Conservation (phyloP, 208 protist genomes). For the Trichomonas tenax region DNA sequence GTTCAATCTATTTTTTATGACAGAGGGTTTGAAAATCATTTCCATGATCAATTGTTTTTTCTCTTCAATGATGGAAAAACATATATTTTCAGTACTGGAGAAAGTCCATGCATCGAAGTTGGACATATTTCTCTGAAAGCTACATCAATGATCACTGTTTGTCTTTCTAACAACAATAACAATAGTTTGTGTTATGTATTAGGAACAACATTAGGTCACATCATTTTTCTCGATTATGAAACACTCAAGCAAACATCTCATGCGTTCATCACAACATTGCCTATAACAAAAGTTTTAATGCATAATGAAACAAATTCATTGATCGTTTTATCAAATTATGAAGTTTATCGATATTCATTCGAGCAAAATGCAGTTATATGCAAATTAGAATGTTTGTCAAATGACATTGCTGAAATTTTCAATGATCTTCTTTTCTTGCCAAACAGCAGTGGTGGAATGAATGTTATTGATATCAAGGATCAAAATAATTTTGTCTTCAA, state of each 20-base stretch:
- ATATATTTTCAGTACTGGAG: not conserved
- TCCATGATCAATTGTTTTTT: not conserved
- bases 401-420: not conserved
- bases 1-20: not conserved
- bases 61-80: not conserved
- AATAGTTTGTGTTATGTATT: not conserved
- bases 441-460: not conserved
- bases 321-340: not conserved
- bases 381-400: not conserved
- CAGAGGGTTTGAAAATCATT: not conserved
- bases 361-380: not conserved
- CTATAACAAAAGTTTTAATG: not conserved
- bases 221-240: not conserved
- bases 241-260: not conserved
- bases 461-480: not conserved
- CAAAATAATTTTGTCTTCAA: not conserved
- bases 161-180: no score
- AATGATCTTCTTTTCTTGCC: not conserved
- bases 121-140: not conserved
- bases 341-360: not conserved
- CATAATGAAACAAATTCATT: not conserved
- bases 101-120: not conserved
- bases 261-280: not conserved
- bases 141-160: not conserved
- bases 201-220: not conserved